These are phyloP conservation scores for Tolypocladium tropicale DNA, from an alignment of 2,329 filamentous ascomycete species.

Conservation along the genomic window DNA sequence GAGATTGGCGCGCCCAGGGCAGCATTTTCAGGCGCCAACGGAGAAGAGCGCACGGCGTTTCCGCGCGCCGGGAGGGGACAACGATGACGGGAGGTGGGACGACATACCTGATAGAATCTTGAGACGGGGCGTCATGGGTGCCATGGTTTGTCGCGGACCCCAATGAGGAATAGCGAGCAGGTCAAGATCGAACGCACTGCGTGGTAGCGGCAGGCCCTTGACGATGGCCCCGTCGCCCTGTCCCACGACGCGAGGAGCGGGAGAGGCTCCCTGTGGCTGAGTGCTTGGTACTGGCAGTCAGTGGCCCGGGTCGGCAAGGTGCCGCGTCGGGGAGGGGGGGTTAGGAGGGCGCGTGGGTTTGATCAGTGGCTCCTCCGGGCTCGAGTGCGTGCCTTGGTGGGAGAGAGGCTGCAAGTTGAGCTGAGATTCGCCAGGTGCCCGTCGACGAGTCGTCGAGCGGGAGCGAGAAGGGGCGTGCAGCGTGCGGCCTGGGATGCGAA, in stretches of 20 bases:
- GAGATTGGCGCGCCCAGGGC: conserved; percentile 8
- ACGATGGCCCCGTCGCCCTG: conserved; percentile 22
- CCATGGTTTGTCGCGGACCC: conserved; percentile 36
- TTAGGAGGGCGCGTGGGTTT: conserved; percentile 1
- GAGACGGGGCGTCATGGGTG: conserved; percentile 48
- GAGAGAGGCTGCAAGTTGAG: neutral
- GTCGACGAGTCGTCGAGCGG: neutral
- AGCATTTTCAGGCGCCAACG: conserved; percentile 11
- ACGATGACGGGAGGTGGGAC: conserved; percentile 17
- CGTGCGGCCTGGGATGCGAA: neutral
- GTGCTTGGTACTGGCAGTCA: conserved; percentile 4
- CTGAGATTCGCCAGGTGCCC: neutral
- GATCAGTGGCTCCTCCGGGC: neutral
- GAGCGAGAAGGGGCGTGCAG: neutral
- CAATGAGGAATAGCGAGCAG: conserved; percentile 23
- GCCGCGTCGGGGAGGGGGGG: conserved; percentile 4
- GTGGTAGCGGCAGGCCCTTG: conserved; percentile 20
- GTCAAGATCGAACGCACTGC: conserved; percentile 19
- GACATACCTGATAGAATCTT: conserved; percentile 52
- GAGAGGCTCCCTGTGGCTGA: conserved; percentile 15
- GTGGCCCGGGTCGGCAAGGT: conserved; percentile 5
- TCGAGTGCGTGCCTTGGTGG: neutral
- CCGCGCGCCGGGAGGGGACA: conserved; percentile 2
- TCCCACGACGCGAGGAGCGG: conserved; percentile 12
- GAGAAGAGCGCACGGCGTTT: conserved; percentile 5